Base-by-base conservation (phyloP, 129 eudicot species). In the Flaveria sonorensis region DNA sequence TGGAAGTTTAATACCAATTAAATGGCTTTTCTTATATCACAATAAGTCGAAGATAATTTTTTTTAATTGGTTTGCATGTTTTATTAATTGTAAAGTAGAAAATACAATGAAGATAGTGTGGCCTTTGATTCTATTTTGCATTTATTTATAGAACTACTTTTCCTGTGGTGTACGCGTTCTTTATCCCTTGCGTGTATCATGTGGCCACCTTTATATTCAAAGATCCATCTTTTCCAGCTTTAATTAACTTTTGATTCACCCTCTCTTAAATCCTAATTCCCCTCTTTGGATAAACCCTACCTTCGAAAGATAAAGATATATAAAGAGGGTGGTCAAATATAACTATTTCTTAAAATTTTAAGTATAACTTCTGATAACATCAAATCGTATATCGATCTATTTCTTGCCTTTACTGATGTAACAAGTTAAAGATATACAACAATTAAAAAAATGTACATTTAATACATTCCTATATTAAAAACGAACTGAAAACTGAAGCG, bases 111-210 rank as follows among this genome's bases (percentile, higher is more conserved):
- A 53, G n/a, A 11, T 23, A 32, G 55, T 76, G 56, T 76, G 56
- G 30, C 55, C 47, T 11, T 69, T 26, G 50, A 55, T 55, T 73
- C 75, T 51, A 62, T 66, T 16, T 66, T 16, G 40, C 18, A 23
- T 52, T 50, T 75, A 30, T 62, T 68, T 77, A 73, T 73, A 14
- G 42, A 39, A 60, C 30, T 7, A 16, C 87, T 30, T 75, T 71
- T 28, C 53, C 60, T 26, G 39, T 45, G 78, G 79, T 47, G 75
- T 75, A 20, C 32, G 6, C 23, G 20, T 57, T 59, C 73, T 69
- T 79, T 69, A 86, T 84, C 79, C 77, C n/a, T 84, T 71, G 81
- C 77, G 88, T 81, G 85, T 60, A 50, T 60, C 83, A 75, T 56
- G 71, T 74, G 81, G 55, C 53, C 81, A 74, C 78, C 84, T 75